phyloP scores from a whole-genome alignment of 2,329 filamentous ascomycete species.

The Alternaria consortialis region DNA sequence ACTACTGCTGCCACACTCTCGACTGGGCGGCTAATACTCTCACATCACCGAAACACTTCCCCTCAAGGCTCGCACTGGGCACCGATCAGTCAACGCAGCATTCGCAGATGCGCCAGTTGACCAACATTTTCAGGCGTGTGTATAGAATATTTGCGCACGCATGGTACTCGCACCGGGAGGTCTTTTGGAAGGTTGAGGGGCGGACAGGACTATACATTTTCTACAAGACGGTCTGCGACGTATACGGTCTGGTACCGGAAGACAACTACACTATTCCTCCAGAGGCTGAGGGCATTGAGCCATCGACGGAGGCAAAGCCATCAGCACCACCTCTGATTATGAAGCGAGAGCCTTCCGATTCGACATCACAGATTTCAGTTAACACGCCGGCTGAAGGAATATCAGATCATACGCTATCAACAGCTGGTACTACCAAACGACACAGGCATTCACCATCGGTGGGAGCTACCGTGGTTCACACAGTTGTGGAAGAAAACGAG shows the following conservation, averaged over 20 bases:
- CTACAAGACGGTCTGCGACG: constrained; percentile 96
- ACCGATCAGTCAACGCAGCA: constrained; percentile 49
- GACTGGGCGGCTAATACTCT: constrained; percentile 97
- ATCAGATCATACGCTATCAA: constrained; percentile 60
- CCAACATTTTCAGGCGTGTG: constrained; percentile 92
- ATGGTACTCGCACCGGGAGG: constrained; percentile 95
- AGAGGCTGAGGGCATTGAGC: constrained; percentile 81
- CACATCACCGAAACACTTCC: constrained; percentile 94
- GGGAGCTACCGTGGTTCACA: constrained; percentile 75
- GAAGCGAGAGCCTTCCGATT: constrained; percentile 47
- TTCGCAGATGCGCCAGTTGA: constrained; percentile 79
- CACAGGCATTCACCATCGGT: constrained; percentile 85
- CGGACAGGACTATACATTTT: constrained; percentile 93
- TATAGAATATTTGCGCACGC: constrained; percentile 98
- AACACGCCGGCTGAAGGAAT: constrained; percentile 33
- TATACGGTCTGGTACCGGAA: constrained; percentile 85
- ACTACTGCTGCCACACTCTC: constrained; percentile 98
- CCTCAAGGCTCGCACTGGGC: constrained; percentile 76
- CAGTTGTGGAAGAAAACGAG: constrained; percentile 83
- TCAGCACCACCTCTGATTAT: constrained; percentile 44
- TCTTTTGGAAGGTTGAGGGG: constrained; percentile 93
- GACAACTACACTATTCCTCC: constrained; percentile 96
- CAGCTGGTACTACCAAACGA: constrained; percentile 76
- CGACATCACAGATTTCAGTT: constrained; percentile 31
- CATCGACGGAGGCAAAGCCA: constrained; percentile 56